Percentiles rank a stretch among this genome's conserved stretches.
phyloP scores from a whole-genome alignment of 106 monocot species.

The Acorus gramineus region DNA sequence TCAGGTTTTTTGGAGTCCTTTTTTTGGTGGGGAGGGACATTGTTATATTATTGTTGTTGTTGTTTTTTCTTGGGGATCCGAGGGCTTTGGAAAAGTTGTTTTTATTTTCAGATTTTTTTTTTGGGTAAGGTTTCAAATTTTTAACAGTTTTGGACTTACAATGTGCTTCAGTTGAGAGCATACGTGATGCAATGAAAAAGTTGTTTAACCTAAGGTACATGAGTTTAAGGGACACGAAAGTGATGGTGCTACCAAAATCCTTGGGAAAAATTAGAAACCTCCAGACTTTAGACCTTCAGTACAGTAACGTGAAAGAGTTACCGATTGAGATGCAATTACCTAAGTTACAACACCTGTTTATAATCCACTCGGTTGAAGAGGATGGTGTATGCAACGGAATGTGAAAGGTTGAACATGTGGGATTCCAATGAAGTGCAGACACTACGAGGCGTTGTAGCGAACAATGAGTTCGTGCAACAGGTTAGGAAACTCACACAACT shows the following conservation, averaged over 20 bases:
- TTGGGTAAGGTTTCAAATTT: slow-evolving; percentile 1
- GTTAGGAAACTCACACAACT: slow-evolving; percentile 5
- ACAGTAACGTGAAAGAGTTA: too few relatives aligned
- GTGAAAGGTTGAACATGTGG: too few relatives aligned
- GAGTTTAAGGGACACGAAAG: slow-evolving; percentile 10
- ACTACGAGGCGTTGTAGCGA: slow-evolving; percentile 12
- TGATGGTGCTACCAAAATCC: slow-evolving; percentile 14
- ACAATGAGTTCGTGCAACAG: not conserved
- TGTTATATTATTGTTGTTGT: too few relatives aligned
- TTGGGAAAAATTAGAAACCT: slow-evolving; percentile 12
- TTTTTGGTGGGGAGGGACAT: too few relatives aligned
- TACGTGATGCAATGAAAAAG: slow-evolving; percentile 8
- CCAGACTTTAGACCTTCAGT: slow-evolving; percentile 13
- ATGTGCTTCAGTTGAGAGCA: slow-evolving; percentile 1
- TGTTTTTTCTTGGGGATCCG: too few relatives aligned
- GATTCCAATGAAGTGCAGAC: slow-evolving; percentile 5
- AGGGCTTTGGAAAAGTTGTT: not conserved
- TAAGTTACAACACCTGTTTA: too few relatives aligned
- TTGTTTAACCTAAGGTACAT: slow-evolving; percentile 16
- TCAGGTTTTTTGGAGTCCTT: too few relatives aligned
- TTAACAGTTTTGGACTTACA: slow-evolving; percentile 18
- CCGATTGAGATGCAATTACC: too few relatives aligned
- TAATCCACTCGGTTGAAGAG: too few relatives aligned
- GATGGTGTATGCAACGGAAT: too few relatives aligned
- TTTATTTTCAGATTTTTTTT: too few relatives aligned